Conservation (phyloP, 2,329 filamentous ascomycete genomes). For the Lecanicillium sp. region DNA sequence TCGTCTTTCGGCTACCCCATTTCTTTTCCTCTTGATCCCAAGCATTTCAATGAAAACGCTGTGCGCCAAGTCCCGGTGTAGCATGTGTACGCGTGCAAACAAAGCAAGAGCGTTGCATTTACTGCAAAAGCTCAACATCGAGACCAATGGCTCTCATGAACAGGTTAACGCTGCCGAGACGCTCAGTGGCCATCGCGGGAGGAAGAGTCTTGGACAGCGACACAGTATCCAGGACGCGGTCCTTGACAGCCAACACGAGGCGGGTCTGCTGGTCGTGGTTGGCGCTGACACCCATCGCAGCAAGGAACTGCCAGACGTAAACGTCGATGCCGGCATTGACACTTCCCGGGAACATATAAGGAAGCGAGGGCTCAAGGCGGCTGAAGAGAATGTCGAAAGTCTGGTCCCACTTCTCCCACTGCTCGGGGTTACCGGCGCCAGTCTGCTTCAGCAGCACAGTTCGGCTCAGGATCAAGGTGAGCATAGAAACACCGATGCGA, state of each 20-base stretch:
- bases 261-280: slow-evolving; percentile 92
- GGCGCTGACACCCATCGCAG: slow-evolving; percentile 88
- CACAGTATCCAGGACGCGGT: slow-evolving; percentile 95
- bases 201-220: slow-evolving; percentile 83
- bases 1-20: background rate
- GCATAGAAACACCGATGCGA: slow-evolving; percentile 78
- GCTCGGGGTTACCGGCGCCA: slow-evolving; percentile 60
- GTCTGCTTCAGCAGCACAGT: slow-evolving; percentile 89
- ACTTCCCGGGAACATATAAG: slow-evolving; percentile 84
- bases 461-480: slow-evolving; percentile 91
- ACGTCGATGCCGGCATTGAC: slow-evolving; percentile 87
- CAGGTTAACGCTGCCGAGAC: slow-evolving; percentile 87
- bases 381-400: slow-evolving; percentile 87
- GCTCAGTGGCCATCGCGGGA: slow-evolving; percentile 73
- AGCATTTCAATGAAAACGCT: slow-evolving; percentile 5
- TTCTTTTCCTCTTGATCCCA: background rate
- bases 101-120: slow-evolving; percentile 15
- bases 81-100: background rate
- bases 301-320: slow-evolving; percentile 97
- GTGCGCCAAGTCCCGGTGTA: background rate
- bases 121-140: slow-evolving; percentile 71
- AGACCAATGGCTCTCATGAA: slow-evolving; percentile 99
- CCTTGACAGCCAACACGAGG: slow-evolving; percentile 92
- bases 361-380: slow-evolving; percentile 73
- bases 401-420: slow-evolving; percentile 76